Base-by-base conservation (phyloP, 2,329 filamentous ascomycete species). In the Leptodontidium sp. region DNA sequence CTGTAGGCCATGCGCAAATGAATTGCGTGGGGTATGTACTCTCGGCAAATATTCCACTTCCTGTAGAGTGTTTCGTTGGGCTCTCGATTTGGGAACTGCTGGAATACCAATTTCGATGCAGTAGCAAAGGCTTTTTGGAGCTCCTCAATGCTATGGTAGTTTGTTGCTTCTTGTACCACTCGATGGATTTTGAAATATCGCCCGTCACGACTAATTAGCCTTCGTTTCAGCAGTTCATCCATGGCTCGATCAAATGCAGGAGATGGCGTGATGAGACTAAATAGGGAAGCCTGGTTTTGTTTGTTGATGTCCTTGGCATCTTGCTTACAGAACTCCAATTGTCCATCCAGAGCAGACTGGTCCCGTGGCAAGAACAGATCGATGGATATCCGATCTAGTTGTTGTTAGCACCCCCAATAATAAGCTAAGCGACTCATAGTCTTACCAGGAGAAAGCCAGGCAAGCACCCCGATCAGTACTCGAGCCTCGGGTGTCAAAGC, bases 101-200 rank as follows among this genome's bases (percentile, higher is more conserved):
- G 67, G 43, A 69, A 72, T 1, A 72, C 68, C 4, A 74, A 61
- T 12, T 45, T 47, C 4, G 35, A 65, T 7, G 72, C 72, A 32
- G 40, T 52, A 38, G 68, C 57, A 47, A 74, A 74, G 38, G 57
- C 65, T 2, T 65, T 26, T 29, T 73, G 71, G 6, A 73, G 43
- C 14, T 73, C 72, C 11, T 65, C 14, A 7, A 43, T 8, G 40
- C 53, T 62, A 21, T 73, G 72, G 55, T 69, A 75, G 50, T 71
- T 75, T 53, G 68, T 71, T 0, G 73, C 73, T 58, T 75, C 73
- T 59, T 75, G 73, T 1, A 75, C 71, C 0, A 69, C 72, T 50
- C 73, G 70, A 68, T 75, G 72, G 8, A 65, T 69, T 9, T 35
- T 71, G 5, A 72, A 9, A 14, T 62, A 53, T 32, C 72, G 61